Evolutionary conservation across 1,139 yeast genomes (phyloP).

Genomic region (Arxiozyma slooffiae): DNA sequence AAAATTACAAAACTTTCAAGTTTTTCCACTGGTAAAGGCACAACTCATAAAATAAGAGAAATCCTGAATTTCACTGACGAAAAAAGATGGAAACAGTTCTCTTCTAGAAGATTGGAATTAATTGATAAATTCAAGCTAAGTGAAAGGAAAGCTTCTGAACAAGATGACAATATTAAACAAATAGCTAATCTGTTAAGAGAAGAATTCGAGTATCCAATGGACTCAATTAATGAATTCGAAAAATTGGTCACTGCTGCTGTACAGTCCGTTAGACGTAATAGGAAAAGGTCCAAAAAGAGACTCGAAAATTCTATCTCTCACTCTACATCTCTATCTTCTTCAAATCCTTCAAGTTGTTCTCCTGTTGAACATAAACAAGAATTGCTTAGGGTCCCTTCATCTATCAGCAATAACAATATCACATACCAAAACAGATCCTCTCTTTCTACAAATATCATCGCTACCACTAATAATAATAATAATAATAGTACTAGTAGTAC

Average conservation of each 20-base stretch:
- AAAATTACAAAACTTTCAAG: constrained; percentile 6
- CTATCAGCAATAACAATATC: not conserved
- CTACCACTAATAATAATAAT: not conserved
- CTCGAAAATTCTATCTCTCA: not conserved
- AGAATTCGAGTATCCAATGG: constrained; percentile 63
- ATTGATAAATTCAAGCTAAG: constrained; percentile 74
- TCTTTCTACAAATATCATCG: not conserved
- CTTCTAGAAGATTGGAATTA: constrained; percentile 77
- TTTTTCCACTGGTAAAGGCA: constrained; percentile 36
- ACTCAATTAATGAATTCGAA: constrained; percentile 63
- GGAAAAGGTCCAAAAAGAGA: constrained; percentile 42
- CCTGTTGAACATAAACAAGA: not conserved
- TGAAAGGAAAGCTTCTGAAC: constrained; percentile 81
- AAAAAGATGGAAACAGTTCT: constrained; percentile 75
- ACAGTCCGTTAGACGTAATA: constrained; percentile 63
- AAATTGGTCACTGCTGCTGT: constrained; percentile 87
- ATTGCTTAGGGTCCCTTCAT: not conserved
- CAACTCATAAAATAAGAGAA: constrained; percentile 68
- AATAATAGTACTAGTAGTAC: not conserved
- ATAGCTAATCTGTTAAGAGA: constrained; percentile 67
- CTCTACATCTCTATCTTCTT: not conserved
- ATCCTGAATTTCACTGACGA: constrained; percentile 73
- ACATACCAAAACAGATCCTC: not conserved
- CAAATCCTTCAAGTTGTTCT: constrained; percentile 1
- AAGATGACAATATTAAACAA: constrained; percentile 64